Conservation (phyloP, 169 alveolate genomes). For the Eimeria praecox region DNA sequence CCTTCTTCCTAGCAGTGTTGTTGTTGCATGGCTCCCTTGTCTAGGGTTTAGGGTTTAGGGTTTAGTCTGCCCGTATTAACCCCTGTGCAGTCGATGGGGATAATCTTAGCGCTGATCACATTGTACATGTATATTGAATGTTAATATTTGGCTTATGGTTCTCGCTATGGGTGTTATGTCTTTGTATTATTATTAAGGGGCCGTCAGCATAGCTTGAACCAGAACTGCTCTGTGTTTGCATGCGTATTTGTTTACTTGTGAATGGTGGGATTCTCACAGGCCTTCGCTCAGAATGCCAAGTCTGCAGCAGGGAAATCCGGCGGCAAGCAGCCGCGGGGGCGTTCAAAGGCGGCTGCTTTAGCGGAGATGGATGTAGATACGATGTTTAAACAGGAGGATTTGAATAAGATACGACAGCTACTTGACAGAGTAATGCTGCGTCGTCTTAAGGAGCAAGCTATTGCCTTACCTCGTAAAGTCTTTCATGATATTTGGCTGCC, state of each 20-base stretch:
- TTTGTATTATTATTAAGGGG: no score
- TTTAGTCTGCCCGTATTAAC: no score
- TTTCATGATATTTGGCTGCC: conserved; percentile 96
- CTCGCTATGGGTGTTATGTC: no score
- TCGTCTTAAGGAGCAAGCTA: conserved; percentile 94
- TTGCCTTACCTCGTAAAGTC: conserved; percentile 92
- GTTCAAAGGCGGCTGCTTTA: conserved; percentile 29
- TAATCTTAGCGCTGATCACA: background rate
- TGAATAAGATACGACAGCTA: conserved; percentile 89
- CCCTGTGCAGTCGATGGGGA: no score
- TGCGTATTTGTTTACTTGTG: background rate
- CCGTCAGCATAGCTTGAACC: no score
- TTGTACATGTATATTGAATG: background rate
- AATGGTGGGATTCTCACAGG: conserved; percentile 2
- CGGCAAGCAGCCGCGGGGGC: conserved; percentile 29
- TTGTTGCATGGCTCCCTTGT: background rate
- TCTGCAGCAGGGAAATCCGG: conserved; percentile 47
- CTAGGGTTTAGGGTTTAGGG: conserved; percentile 20
- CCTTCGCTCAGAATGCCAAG: conserved; percentile 57
- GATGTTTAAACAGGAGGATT: conserved; percentile 87
- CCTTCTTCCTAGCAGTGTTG: background rate
- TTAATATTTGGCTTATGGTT: no score
- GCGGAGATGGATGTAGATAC: conserved; percentile 83
- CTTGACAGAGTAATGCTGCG: conserved; percentile 92
- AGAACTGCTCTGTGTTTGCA: no score